Evolutionary conservation across 192 early-diverging fungal species (phyloP), one percentile per base, ranked within the genome.

Genomic region (Backusella westeae): DNA sequence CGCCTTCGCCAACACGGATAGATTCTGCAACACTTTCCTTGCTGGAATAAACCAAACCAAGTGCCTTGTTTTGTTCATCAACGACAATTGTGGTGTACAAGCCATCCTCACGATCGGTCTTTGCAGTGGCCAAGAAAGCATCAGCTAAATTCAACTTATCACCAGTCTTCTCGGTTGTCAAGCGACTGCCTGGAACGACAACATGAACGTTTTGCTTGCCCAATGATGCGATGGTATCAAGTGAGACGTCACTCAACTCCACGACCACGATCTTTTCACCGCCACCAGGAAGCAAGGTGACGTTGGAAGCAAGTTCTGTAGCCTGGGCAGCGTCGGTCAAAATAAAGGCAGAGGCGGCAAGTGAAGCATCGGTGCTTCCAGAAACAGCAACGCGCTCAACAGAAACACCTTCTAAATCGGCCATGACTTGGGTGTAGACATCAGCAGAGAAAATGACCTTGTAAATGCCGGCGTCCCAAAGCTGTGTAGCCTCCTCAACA

Each of bases 11-110:
- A 0, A 90, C 90, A 32, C 85, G 85, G 65, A 99, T 81, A 0
- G 96, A 90, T 69, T 97, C 95, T 4, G 87, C 82, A 26, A 99
- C 85, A 76, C 95, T 96, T 72, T 93, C 87, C 2, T 77, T 74
- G n/a, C 89, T 93, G 17, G 98, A 97, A 82, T 99, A 99, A 9
- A 92, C 96, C 9, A 99, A 84, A 44, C 98, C 98, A 38, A 99
- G 85, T 17, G 94, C 93, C n/a, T 92, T 90, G 6, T 89, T 85
- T 63, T 90, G 90, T 81, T 97, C 95, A 85, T 98, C 96, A 4
- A 95, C 95, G 5, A 99, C 97, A 23, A 97, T 86, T 6, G 98
- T 99, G 2, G 97, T 87, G 78, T 94, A 91, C 67, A 99, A 86
- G 1, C 93, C 95, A 81, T 98, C 98, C n/a, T 91, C 63, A 36